phyloP scores from a whole-genome alignment of 2,329 filamentous ascomycete species.

The Aspergillus niger region DNA sequence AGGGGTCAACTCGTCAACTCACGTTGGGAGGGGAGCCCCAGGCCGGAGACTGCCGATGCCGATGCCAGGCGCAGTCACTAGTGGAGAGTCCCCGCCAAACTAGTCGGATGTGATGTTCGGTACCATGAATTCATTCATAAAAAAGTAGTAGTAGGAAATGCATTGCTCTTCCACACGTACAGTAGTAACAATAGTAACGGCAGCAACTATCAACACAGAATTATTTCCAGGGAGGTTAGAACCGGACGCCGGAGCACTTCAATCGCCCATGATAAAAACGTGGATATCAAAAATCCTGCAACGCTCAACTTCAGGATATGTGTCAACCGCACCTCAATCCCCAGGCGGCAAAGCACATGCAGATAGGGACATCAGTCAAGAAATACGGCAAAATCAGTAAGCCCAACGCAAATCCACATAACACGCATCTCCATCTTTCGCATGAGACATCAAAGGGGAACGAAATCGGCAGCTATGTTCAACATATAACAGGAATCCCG shows the following conservation, averaged over 20 bases:
- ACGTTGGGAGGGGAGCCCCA: no score
- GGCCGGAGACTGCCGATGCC: constrained; percentile 5
- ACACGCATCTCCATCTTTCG: not conserved
- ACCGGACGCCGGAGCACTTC: constrained; percentile 16
- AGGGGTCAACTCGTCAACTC: not conserved
- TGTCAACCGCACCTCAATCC: constrained; percentile 5
- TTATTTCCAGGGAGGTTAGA: constrained; percentile 1
- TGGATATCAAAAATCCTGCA: constrained; percentile 36
- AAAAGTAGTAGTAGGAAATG: not conserved
- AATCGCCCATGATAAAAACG: constrained; percentile 32
- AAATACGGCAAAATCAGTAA: constrained; percentile 11
- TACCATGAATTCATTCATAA: no score
- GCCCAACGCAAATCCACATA: not conserved
- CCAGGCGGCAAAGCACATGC: not conserved
- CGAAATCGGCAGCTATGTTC: constrained; percentile 28
- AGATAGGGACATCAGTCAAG: constrained; percentile 14
- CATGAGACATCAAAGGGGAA: constrained; percentile 11
- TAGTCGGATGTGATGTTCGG: not conserved
- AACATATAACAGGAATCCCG: constrained; percentile 15
- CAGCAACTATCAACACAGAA: constrained; percentile 8
- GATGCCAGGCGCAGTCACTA: not conserved
- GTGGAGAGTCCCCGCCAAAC: not conserved
- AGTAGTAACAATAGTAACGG: not conserved
- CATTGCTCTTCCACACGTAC: constrained; percentile 1
- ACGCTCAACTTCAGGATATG: constrained; percentile 10